phyloP scores from a whole-genome alignment of 1,284 basidiomycete species.

The Irpex sp. region DNA sequence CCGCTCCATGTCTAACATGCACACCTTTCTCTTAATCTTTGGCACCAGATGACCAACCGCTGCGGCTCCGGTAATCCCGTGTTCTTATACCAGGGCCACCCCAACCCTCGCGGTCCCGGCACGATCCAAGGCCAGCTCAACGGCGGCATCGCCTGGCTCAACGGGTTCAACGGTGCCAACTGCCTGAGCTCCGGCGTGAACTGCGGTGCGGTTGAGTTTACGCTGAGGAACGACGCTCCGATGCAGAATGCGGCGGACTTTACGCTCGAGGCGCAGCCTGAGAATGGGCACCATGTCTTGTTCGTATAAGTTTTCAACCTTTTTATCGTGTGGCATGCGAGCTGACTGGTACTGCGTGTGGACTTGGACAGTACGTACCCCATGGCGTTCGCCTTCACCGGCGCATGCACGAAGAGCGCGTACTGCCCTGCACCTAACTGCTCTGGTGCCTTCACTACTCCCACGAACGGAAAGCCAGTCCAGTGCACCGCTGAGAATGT shows the following conservation, averaged over 20 bases:
- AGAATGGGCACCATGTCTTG: conserved; percentile 3
- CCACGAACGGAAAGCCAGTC: not conserved
- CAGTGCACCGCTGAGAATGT: not conserved
- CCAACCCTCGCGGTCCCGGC: not conserved
- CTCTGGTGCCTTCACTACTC: not conserved
- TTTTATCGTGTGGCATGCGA: not conserved
- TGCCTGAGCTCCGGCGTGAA: conserved; percentile 8
- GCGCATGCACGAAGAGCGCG: conserved; percentile 1
- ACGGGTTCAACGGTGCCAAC: conserved; percentile 4
- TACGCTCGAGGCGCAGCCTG: not conserved
- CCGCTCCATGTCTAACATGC: not conserved
- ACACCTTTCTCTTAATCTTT: not conserved
- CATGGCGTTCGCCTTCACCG: not conserved
- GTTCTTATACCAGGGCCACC: not conserved
- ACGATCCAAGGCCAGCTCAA: conserved; percentile 4
- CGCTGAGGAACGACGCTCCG: conserved; percentile 4
- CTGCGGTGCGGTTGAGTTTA: conserved; percentile 8
- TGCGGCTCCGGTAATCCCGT: not conserved
- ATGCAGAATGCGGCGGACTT: conserved; percentile 6
- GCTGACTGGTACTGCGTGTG: not conserved
- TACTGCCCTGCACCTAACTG: conserved; percentile 1
- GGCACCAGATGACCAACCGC: not conserved
- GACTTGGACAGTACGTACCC: not conserved
- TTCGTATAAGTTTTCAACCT: not conserved
- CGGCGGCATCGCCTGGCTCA: conserved; percentile 7